These are phyloP conservation scores for Cyclotella cryptica DNA, from an alignment of 108 stramenopile genomes.

Conservation along the genomic window DNA sequence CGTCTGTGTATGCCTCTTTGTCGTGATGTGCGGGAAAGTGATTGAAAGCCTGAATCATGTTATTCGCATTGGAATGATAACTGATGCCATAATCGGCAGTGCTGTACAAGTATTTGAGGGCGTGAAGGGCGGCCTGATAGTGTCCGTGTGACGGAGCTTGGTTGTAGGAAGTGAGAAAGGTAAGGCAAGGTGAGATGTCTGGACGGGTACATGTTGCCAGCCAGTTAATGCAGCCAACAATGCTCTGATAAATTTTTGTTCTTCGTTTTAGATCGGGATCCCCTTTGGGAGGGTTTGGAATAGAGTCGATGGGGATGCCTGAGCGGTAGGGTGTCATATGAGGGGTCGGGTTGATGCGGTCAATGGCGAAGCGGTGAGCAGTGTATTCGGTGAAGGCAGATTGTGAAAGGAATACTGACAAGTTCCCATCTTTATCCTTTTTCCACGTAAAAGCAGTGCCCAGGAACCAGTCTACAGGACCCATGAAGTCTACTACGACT, in stretches of 20 bases:
- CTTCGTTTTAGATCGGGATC: slow-evolving; percentile 7
- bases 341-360: background rate
- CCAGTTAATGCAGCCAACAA: slow-evolving; percentile 25
- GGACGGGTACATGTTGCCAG: slow-evolving; percentile 12
- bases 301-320: slow-evolving; percentile 32
- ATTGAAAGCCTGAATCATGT: slow-evolving; percentile 12
- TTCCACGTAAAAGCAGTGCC: slow-evolving; percentile 25
- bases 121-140: slow-evolving; percentile 21
- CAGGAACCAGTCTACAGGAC: slow-evolving; percentile 20
- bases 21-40: slow-evolving; percentile 24
- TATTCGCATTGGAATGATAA: slow-evolving; percentile 8
- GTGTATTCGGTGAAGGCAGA: slow-evolving; percentile 12
- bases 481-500: slow-evolving; percentile 19
- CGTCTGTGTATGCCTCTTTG: slow-evolving; percentile 23
- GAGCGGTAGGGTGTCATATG: slow-evolving; percentile 32
- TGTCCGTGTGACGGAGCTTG: background rate
- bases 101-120: slow-evolving; percentile 22
- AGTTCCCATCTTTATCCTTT: background rate
- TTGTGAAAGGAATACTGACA: slow-evolving; percentile 35
- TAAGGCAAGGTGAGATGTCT: slow-evolving; percentile 1
- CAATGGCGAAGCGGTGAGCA: slow-evolving; percentile 19
- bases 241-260: slow-evolving; percentile 11
- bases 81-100: slow-evolving; percentile 26
- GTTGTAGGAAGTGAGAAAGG: slow-evolving; percentile 22
- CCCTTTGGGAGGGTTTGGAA: background rate